A percentile compares a stretch with the other conserved stretches of the same genome.
phyloP scores from a whole-genome alignment of 1,284 basidiomycete species.

The Ganoderma meredithae region DNA sequence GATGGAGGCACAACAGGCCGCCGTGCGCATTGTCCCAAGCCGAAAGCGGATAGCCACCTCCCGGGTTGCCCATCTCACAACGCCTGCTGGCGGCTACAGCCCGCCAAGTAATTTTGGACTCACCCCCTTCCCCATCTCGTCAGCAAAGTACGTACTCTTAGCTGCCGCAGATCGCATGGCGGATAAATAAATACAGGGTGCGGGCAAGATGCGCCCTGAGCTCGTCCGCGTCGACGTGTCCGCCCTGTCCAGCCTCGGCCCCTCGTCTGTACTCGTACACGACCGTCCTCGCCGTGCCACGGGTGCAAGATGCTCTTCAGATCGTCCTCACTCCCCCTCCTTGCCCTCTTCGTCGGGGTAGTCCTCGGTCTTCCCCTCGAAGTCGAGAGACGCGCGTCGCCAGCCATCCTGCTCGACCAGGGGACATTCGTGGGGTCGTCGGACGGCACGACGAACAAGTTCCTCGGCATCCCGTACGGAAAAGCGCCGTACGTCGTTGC shows the following conservation, averaged over 20 bases:
- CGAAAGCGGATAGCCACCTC: not conserved
- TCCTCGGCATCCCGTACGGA: conserved; percentile 41
- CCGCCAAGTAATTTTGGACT: not conserved
- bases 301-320: not conserved
- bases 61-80: not conserved
- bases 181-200: not conserved
- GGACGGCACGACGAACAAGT: conserved; percentile 34
- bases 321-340: conserved; percentile 21
- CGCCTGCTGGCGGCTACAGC: not conserved
- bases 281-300: not conserved
- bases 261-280: not conserved
- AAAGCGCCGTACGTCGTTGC: conserved; percentile 36
- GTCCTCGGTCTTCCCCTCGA: conserved; percentile 16
- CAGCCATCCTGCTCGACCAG: conserved; percentile 33
- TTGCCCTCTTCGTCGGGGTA: conserved; percentile 7
- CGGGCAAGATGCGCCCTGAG: not conserved
- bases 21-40: not conserved
- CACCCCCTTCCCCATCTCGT: not conserved
- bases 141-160: not conserved
- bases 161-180: not conserved
- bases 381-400: conserved; percentile 19
- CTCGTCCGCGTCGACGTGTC: not conserved
- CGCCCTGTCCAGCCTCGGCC: not conserved
- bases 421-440: conserved; percentile 34
- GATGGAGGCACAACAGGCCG: not conserved